Evolutionary conservation across 805 yeast genomes (phyloP).

Genomic region (Saturnispora mendoncae): DNA sequence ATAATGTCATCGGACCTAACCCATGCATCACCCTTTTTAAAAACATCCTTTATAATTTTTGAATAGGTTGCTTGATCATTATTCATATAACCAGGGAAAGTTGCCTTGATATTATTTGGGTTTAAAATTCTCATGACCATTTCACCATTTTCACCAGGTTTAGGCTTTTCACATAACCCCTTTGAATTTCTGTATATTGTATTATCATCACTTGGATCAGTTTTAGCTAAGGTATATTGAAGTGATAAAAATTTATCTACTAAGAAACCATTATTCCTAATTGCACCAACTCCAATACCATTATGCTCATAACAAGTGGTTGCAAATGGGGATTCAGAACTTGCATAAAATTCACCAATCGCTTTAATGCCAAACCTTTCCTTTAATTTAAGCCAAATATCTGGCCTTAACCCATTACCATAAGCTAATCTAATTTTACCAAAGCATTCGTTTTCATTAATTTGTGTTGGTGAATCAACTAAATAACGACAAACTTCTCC

Average conservation of each 20-base stretch:
- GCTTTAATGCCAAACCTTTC: conserved; percentile 62
- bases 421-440: conserved; percentile 54
- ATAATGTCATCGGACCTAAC: conserved; percentile 82
- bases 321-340: conserved; percentile 89
- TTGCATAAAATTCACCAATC: conserved; percentile 87
- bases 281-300: conserved; percentile 71
- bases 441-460: conserved; percentile 19
- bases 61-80: conserved; percentile 71
- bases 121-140: conserved; percentile 66
- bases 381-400: conserved; percentile 80
- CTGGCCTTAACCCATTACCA: conserved; percentile 87
- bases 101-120: conserved; percentile 51
- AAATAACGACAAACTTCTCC: conserved; percentile 92
- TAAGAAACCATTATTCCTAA: conserved; percentile 75
- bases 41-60: conserved; percentile 66
- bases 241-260: conserved; percentile 46
- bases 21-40: conserved; percentile 84
- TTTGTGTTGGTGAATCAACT: conserved; percentile 33
- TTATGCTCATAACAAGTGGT: conserved; percentile 63
- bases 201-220: conserved; percentile 75
- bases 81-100: conserved; percentile 86
- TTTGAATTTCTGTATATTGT: conserved; percentile 59
- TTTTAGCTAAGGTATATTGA: conserved; percentile 51
- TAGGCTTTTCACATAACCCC: conserved; percentile 53
- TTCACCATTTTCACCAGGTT: conserved; percentile 72